Evolutionary conservation across 2,329 filamentous ascomycete genomes (phyloP).

Genomic region (Byssoonygena ceratinophila): DNA sequence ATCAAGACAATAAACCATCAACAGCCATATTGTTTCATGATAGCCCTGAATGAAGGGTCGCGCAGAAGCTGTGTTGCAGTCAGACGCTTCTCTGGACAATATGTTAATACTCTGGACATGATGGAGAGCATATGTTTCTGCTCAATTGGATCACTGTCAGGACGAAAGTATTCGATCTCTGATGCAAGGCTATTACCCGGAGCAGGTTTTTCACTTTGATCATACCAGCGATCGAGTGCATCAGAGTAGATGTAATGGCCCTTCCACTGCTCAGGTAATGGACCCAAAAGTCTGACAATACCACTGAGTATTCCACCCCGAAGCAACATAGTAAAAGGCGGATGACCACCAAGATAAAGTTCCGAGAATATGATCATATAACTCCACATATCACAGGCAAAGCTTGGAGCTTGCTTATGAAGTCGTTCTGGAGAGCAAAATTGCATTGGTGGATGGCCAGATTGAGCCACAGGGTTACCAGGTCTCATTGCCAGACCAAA

Average conservation of each 20-base stretch:
- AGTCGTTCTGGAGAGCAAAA: slow-evolving; percentile 15
- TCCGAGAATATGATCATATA: slow-evolving; percentile 16
- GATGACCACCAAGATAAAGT: slow-evolving; percentile 13
- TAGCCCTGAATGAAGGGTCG: slow-evolving; percentile 23
- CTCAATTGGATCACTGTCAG: slow-evolving; percentile 10
- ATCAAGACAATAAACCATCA: not conserved
- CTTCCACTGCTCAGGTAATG: slow-evolving; percentile 1
- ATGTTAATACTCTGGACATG: slow-evolving; percentile 22
- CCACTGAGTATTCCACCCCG: slow-evolving; percentile 2
- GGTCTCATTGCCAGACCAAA: slow-evolving; percentile 13
- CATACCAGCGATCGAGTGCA: slow-evolving; percentile 24
- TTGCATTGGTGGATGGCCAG: slow-evolving; percentile 9
- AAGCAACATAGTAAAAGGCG: not conserved
- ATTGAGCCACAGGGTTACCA: not conserved
- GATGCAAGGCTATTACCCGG: slow-evolving; percentile 3
- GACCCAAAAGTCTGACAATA: not conserved
- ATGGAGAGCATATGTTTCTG: slow-evolving; percentile 16
- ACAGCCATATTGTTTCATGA: slow-evolving; percentile 22
- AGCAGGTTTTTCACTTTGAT: slow-evolving; percentile 17
- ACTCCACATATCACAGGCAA: slow-evolving; percentile 18
- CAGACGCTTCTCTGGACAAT: slow-evolving; percentile 20
- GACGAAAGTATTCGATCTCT: not conserved
- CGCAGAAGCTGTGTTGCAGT: slow-evolving; percentile 23
- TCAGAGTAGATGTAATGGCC: not conserved
- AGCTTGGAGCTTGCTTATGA: slow-evolving; percentile 11